Evolutionary conservation across 495 filamentous ascomycete species (phyloP).

Genomic region (Schizothecium vesticola): DNA sequence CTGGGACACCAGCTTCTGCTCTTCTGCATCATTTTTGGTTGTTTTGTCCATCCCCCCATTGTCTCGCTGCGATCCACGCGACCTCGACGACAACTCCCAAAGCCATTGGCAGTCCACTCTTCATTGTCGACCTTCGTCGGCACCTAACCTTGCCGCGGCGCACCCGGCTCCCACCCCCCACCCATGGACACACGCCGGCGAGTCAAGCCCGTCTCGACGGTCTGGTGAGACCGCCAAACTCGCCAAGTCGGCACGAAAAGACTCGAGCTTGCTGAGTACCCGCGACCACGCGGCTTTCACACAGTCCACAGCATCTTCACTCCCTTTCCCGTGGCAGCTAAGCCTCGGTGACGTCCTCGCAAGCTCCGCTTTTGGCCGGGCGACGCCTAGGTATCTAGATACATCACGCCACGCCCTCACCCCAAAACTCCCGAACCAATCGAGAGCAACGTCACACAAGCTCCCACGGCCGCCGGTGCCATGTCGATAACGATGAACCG

Average conservation of each 20-base stretch:
- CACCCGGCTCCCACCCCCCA: not conserved
- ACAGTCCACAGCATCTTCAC: not conserved
- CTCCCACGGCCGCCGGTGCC: not conserved
- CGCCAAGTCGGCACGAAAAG: not conserved
- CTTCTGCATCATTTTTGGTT: not conserved
- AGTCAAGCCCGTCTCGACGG: not conserved
- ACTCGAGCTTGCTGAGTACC: not conserved
- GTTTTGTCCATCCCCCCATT: not conserved
- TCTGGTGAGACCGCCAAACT: not conserved
- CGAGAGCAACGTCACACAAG: not conserved
- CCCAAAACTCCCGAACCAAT: not conserved
- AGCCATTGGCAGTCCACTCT: not conserved
- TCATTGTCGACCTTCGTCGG: not conserved
- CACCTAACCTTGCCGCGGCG: not conserved
- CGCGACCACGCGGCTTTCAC: not conserved
- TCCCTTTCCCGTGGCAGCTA: not conserved
- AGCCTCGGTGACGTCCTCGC: not conserved
- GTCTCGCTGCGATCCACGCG: not conserved
- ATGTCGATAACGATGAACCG: slow-evolving; percentile 9
- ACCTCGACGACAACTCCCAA: not conserved
- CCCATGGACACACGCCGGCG: not conserved
- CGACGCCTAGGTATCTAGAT: not conserved
- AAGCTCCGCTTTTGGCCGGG: not conserved
- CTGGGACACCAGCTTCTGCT: not conserved
- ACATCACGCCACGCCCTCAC: not conserved